phyloP scores from a whole-genome alignment of 768 basidiomycete species.

The Tulasnella sp. region DNA sequence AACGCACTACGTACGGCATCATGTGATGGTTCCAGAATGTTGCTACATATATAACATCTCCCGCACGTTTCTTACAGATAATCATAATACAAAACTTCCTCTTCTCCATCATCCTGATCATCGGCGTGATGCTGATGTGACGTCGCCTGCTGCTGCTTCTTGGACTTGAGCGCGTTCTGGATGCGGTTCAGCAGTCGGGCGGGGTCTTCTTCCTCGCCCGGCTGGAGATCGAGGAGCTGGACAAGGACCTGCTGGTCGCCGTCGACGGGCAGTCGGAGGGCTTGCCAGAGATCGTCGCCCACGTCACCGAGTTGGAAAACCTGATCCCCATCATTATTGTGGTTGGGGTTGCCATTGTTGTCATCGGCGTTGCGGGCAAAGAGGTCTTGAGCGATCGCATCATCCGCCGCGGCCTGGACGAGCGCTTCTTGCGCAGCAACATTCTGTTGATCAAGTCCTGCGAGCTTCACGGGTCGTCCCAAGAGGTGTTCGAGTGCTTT shows the following conservation, averaged over 20 bases:
- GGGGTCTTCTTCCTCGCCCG: background rate
- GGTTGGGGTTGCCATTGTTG: background rate
- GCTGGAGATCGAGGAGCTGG: constrained; percentile 2
- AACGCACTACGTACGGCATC: no score
- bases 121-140: no score
- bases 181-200: background rate
- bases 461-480: background rate
- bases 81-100: no score
- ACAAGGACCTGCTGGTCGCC: constrained; percentile 6
- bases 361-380: no score
- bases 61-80: no score
- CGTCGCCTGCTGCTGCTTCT: constrained; percentile 24
- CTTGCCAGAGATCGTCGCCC: background rate
- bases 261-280: background rate
- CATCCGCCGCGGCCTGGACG: background rate
- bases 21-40: no score
- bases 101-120: constrained; percentile 1
- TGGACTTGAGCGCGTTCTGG: constrained; percentile 21
- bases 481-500: background rate
- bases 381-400: no score
- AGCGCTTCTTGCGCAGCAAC: no score
- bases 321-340: background rate
- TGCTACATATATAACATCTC: no score
- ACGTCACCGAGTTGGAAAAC: background rate
- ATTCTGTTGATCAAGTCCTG: no score